These are phyloP conservation scores for Iberis amara DNA, from an alignment of 441 rosid genomes.

Conservation along the genomic window DNA sequence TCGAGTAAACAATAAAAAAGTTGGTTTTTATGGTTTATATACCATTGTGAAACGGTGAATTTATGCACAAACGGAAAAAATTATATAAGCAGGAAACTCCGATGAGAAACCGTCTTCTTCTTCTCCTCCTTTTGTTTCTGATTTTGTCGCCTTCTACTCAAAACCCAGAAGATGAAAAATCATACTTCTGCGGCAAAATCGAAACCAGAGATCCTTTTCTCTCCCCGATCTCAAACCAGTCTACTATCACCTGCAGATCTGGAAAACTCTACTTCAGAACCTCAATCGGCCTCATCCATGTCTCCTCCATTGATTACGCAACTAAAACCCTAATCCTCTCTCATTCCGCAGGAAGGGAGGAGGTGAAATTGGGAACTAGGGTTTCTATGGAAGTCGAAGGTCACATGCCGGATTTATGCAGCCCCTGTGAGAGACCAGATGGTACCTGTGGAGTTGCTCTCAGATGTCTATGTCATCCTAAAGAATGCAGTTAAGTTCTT, in stretches of 20 bases:
- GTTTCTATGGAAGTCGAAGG: constrained; percentile 52
- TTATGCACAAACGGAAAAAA: no score
- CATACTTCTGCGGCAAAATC: no score
- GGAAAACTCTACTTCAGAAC: constrained; percentile 45
- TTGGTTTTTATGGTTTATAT: no score
- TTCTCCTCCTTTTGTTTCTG: background rate
- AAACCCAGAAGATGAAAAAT: constrained; percentile 2
- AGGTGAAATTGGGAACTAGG: constrained; percentile 31
- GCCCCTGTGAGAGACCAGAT: constrained; percentile 44
- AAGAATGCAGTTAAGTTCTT: constrained; percentile 50
- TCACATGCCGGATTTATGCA: constrained; percentile 48
- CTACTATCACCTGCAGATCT: constrained; percentile 38
- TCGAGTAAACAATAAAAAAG: no score
- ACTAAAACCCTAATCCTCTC: constrained; percentile 18
- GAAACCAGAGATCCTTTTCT: background rate
- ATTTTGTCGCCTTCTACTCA: background rate
- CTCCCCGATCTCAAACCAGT: background rate
- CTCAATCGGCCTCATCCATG: constrained; percentile 31
- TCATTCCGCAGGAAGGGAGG: constrained; percentile 24
- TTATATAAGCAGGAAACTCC: background rate
- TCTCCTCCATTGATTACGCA: constrained; percentile 41
- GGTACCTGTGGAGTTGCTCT: constrained; percentile 64
- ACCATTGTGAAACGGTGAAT: background rate
- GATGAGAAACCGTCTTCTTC: constrained; percentile 1
- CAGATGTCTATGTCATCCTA: constrained; percentile 58